These are phyloP conservation scores for Asterella californica DNA, from an alignment of 225 moss, liverwort and hornwort species.

Conservation along the genomic window DNA sequence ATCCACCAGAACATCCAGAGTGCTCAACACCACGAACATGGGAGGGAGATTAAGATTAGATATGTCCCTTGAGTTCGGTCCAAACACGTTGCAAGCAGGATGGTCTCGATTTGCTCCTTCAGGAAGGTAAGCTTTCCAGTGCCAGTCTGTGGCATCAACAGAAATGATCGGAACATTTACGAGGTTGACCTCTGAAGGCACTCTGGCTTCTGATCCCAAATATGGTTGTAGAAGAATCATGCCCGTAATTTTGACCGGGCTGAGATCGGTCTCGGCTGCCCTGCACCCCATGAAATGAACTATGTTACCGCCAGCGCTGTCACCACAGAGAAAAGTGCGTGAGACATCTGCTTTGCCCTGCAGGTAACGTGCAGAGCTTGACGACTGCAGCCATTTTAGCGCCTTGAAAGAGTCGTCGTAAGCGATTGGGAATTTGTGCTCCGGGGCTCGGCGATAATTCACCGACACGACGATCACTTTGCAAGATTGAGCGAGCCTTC, in stretches of 20 bases:
- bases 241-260: slow-evolving; percentile 30
- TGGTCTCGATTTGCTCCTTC: slow-evolving; percentile 41
- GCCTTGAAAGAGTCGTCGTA: slow-evolving; percentile 72
- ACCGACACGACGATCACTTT: slow-evolving; percentile 60
- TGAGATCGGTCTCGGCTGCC: slow-evolving; percentile 20
- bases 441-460: slow-evolving; percentile 74
- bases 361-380: slow-evolving; percentile 21
- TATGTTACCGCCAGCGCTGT: slow-evolving; percentile 50
- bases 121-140: slow-evolving; percentile 44
- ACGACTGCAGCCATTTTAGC: slow-evolving; percentile 52
- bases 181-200: slow-evolving; percentile 27
- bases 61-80: slow-evolving; percentile 44
- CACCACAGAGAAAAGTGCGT: slow-evolving; percentile 37
- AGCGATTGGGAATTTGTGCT: slow-evolving; percentile 59
- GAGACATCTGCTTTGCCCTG: slow-evolving; percentile 36
- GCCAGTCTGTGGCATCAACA: slow-evolving; percentile 33
- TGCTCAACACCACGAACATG: slow-evolving; percentile 53
- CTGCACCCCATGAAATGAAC: slow-evolving; percentile 39
- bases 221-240: slow-evolving; percentile 39
- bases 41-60: slow-evolving; percentile 53
- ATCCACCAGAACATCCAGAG: slow-evolving; percentile 65
- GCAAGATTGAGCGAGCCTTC: slow-evolving; percentile 46
- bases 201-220: slow-evolving; percentile 37
- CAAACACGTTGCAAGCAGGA: slow-evolving; percentile 46
- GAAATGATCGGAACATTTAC: slow-evolving; percentile 30